These are phyloP conservation scores for Hymenoscyphus linearis DNA, from an alignment of 2,329 filamentous ascomycete genomes.

Conservation along the genomic window DNA sequence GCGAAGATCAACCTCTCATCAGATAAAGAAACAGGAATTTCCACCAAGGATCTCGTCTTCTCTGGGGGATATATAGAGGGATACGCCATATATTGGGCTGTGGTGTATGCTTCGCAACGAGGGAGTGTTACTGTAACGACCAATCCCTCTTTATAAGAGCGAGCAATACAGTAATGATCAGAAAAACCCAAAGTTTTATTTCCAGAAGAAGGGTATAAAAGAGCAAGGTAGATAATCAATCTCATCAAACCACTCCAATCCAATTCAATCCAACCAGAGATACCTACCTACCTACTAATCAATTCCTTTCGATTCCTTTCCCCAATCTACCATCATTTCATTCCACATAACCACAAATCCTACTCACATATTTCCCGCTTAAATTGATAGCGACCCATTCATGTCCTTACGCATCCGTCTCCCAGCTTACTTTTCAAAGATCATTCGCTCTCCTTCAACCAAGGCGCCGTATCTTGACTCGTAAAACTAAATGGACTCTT, in stretches of 20 bases:
- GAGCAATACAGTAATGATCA: not conserved
- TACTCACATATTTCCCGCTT: not conserved
- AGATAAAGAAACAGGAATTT: not conserved
- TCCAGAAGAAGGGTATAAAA: slow-evolving; percentile 14
- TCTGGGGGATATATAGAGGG: not conserved
- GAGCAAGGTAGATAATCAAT: slow-evolving; percentile 9
- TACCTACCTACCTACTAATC: not conserved
- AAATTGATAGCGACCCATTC: not conserved
- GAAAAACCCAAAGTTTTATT: not conserved
- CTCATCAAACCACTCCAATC: not conserved
- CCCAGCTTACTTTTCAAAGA: not conserved
- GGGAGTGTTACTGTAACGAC: not conserved
- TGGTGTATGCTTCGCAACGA: not conserved
- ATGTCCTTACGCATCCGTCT: not conserved
- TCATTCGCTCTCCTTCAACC: slow-evolving; percentile 24
- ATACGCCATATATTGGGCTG: not conserved
- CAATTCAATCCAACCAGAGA: not conserved
- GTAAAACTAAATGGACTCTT: slow-evolving; percentile 70
- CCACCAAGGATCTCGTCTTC: not conserved
- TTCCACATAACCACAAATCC: not conserved
- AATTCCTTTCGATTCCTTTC: no score
- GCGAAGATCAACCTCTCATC: not conserved
- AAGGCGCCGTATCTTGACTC: slow-evolving; percentile 27
- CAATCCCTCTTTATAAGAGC: not conserved
- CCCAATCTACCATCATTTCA: not conserved